Base-by-base conservation (phyloP, 495 filamentous ascomycete species). In the Xanthoparmelia taractica region DNA sequence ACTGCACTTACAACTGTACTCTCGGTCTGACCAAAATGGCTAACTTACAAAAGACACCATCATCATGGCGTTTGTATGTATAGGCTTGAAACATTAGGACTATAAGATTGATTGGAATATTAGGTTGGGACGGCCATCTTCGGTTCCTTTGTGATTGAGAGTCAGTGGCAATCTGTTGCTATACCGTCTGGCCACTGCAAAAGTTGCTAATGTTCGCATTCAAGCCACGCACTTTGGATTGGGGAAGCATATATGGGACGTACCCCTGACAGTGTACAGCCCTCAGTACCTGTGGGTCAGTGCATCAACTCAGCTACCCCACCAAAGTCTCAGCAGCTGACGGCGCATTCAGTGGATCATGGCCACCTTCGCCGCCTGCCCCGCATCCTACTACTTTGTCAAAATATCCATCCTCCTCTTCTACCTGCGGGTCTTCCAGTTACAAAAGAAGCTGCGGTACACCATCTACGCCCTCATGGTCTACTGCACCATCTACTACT, bases 341-440 rank as follows among this genome's bases (percentile, higher is more conserved):
- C 34, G 7, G 12, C 7, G 18, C 13, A 31, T 58, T 31, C 40
- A 65, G 63, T 66, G 64, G 64, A 62, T 62, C 23, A 66, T 62
- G 64, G 64, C 59, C 33, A 58, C 59, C 31, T 66, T 66, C 37
- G 64, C 64, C 12, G 52, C 64, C 20, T 66, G 59, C 43, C 64
- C 64, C 37, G 64, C 64, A 18, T 61, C 64, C 12, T 63, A 66
- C 27, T 62, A 58, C 50, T 66, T 61, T n/a, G 54, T 66, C 41
- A 66, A 66, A 20, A 25, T 66, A 20, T 62, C 64, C 41, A 66
- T 66, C 17, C 64, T 66, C 23, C 55, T 66, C 36, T 66, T 66
- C 41, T 66, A 66, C 25, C 54, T 66, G 2, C 64, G 64, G 8
- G 59, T 66, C 6, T 66, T 66, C 37, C 29, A 59, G 2, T 54